Conservation (phyloP, 805 yeast genomes). For the Maudiozyma barnettii region DNA sequence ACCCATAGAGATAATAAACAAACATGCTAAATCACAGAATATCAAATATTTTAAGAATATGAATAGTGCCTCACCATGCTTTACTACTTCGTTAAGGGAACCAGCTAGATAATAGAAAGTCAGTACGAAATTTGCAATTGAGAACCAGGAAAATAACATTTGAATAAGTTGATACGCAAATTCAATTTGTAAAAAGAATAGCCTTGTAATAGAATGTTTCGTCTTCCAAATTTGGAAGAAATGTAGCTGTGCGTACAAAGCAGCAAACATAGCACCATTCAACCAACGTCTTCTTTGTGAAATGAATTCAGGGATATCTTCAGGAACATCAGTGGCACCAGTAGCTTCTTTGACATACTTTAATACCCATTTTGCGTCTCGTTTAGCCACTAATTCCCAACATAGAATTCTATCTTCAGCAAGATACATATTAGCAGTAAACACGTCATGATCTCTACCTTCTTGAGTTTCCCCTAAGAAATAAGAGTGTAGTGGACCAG, state of each 20-base stretch:
- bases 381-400: slow-evolving; percentile 91
- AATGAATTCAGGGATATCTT: slow-evolving; percentile 84
- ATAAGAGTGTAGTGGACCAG: slow-evolving; percentile 83
- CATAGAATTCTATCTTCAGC: slow-evolving; percentile 96
- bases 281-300: slow-evolving; percentile 97
- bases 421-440: slow-evolving; percentile 91
- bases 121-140: slow-evolving; percentile 83
- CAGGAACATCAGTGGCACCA: slow-evolving; percentile 97
- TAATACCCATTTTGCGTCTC: slow-evolving; percentile 74
- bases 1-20: slow-evolving; percentile 90
- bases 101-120: slow-evolving; percentile 92
- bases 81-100: slow-evolving; percentile 49
- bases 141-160: slow-evolving; percentile 80
- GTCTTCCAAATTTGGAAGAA: slow-evolving; percentile 84
- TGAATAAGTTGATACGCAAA: slow-evolving; percentile 79
- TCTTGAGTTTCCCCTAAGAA: slow-evolving; percentile 77
- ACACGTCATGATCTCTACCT: slow-evolving; percentile 59
- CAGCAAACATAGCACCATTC: slow-evolving; percentile 96
- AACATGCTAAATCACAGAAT: slow-evolving; percentile 73
- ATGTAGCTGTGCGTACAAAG: slow-evolving; percentile 77
- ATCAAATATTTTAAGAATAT: slow-evolving; percentile 79
- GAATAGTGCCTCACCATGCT: slow-evolving; percentile 72
- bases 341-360: slow-evolving; percentile 87
- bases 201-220: slow-evolving; percentile 72
- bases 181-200: slow-evolving; percentile 74